Conservation (phyloP, 1,284 basidiomycete species). For the Trametes pubescens region DNA sequence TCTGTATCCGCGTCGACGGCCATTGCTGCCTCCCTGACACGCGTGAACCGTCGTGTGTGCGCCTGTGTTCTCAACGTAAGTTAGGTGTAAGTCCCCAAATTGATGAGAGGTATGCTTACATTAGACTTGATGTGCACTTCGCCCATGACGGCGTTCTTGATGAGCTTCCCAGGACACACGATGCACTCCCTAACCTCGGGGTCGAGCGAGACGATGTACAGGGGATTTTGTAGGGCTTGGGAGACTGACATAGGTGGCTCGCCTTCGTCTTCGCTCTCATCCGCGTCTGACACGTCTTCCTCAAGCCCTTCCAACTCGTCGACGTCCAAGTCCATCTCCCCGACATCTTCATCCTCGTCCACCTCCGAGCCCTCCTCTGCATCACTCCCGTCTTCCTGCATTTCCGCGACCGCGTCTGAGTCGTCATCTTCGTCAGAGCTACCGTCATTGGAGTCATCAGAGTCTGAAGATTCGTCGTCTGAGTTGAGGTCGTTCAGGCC, state of each 20-base stretch:
- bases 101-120: constrained; percentile 56
- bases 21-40: constrained; percentile 53
- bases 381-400: background rate
- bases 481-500: constrained; percentile 80
- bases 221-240: constrained; percentile 68
- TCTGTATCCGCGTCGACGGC: constrained; percentile 51
- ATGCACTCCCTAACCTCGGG: constrained; percentile 68
- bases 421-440: constrained; percentile 37
- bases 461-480: constrained; percentile 56
- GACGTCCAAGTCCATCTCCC: constrained; percentile 25
- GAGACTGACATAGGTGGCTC: constrained; percentile 61
- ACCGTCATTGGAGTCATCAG: constrained; percentile 19
- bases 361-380: constrained; percentile 32
- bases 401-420: background rate
- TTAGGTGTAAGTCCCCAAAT: background rate
- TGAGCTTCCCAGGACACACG: constrained; percentile 76
- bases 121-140: constrained; percentile 69
- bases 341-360: background rate
- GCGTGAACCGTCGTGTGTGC: constrained; percentile 65
- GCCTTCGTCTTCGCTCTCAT: constrained; percentile 40
- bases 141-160: constrained; percentile 72
- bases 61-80: constrained; percentile 48
- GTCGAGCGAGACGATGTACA: constrained; percentile 66
- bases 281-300: constrained; percentile 36
- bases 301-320: constrained; percentile 33